phyloP scores from a whole-genome alignment of 495 filamentous ascomycete species.

The Xylaria sp. region DNA sequence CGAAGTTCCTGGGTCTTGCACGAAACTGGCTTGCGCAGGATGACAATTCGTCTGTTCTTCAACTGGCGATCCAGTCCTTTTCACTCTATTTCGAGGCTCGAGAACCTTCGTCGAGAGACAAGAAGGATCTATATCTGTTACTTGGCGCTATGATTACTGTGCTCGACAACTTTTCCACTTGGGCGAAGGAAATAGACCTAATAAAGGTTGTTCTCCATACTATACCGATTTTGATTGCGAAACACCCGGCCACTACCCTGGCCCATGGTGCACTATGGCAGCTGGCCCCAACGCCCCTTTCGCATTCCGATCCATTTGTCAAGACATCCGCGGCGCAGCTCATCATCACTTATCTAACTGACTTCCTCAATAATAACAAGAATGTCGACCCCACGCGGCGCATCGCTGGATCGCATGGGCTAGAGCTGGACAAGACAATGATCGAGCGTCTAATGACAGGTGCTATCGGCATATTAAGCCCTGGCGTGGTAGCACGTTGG shows the following conservation, averaged over 20 bases:
- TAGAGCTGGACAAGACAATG: constrained; percentile 68
- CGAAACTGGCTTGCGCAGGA: constrained; percentile 78
- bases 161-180: constrained; percentile 53
- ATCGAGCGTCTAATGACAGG: constrained; percentile 70
- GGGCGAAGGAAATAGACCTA: constrained; percentile 71
- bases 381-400: constrained; percentile 62
- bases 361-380: constrained; percentile 71
- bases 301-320: constrained; percentile 75
- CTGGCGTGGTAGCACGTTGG: constrained; percentile 58
- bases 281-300: constrained; percentile 67
- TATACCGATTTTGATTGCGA: constrained; percentile 70
- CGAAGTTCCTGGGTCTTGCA: constrained; percentile 71
- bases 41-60: constrained; percentile 70
- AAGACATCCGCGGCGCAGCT: constrained; percentile 79
- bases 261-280: constrained; percentile 69
- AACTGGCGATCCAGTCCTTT: constrained; percentile 79
- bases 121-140: constrained; percentile 63
- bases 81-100: constrained; percentile 80
- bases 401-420: constrained; percentile 71
- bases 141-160: constrained; percentile 52
- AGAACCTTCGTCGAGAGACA: constrained; percentile 59
- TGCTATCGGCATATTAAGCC: constrained; percentile 70
- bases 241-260: constrained; percentile 67
- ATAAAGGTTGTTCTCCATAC: constrained; percentile 76
- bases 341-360: constrained; percentile 76